These are phyloP conservation scores for Boletus subparvulus DNA, from an alignment of 768 basidiomycete species.

Conservation along the genomic window DNA sequence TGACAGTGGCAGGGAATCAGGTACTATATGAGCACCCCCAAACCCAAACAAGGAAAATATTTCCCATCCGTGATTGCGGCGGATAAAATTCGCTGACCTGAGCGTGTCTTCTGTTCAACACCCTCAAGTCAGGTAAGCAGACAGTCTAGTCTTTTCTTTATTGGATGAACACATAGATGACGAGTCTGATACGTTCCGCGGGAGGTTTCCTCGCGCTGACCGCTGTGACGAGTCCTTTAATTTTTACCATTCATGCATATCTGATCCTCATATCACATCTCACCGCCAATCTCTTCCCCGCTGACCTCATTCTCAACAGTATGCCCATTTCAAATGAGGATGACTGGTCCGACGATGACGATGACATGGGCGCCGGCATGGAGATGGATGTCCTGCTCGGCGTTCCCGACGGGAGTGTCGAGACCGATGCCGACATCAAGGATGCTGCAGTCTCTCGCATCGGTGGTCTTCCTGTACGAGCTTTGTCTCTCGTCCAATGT, in stretches of 20 bases:
- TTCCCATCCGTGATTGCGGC: slow-evolving; percentile 15
- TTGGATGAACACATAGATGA: slow-evolving; percentile 59
- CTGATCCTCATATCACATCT: slow-evolving; percentile 49
- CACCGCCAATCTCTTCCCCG: slow-evolving; percentile 2
- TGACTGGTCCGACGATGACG: slow-evolving; percentile 82
- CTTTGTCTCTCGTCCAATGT: slow-evolving; percentile 44
- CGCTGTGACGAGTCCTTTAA: slow-evolving; percentile 62
- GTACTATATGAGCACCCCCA: background rate
- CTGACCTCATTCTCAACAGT: slow-evolving; percentile 10
- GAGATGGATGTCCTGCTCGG: slow-evolving; percentile 79
- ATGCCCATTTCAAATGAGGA: slow-evolving; percentile 51
- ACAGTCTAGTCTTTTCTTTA: slow-evolving; percentile 4
- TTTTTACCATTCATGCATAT: slow-evolving; percentile 91
- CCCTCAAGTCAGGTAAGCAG: slow-evolving; percentile 18
- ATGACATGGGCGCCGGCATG: slow-evolving; percentile 51
- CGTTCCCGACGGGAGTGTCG: slow-evolving; percentile 73
- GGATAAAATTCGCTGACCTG: slow-evolving; percentile 15
- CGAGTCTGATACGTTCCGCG: slow-evolving; percentile 73
- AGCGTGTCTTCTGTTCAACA: slow-evolving; percentile 3
- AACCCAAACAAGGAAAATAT: slow-evolving; percentile 16
- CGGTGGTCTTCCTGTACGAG: slow-evolving; percentile 86
- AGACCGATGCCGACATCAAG: slow-evolving; percentile 53
- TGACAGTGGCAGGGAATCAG: background rate
- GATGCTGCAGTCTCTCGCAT: slow-evolving; percentile 88
- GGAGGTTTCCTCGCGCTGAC: slow-evolving; percentile 60